Base-by-base conservation (phyloP, 2,329 filamentous ascomycete genomes). In the Fusarium sp. region DNA sequence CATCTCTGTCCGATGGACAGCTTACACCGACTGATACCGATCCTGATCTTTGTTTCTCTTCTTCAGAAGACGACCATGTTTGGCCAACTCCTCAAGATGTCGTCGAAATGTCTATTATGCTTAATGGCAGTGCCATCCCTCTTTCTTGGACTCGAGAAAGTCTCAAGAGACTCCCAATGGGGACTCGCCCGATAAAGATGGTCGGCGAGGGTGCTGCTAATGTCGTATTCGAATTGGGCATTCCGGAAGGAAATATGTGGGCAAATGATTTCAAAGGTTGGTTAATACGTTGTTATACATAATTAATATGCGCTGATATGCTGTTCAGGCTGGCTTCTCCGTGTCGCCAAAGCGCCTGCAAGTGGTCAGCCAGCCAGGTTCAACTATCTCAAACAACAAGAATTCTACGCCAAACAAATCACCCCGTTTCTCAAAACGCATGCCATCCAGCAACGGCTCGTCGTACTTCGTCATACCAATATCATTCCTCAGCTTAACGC, bases 201-300 rank as follows among this genome's bases (percentile, higher is more conserved):
- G 80, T 89, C 26, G 87, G 86, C 30, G 93, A 96, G 79, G 93
- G 93, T 27, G 90, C 92, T 27, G 92, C 93, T 57, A 95, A 96
- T 79, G 87, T 91, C 55, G 91, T 95, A 69, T 94, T 93, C 76
- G 86, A 86, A 72, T 85, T 92, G 60, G 81, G 83, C 48, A 66
- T 85, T 23, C 80, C 82, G 7, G 75, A 80, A 62, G 74, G 75
- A 61, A 72, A 79, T 57, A 67, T 77, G 40, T 70, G 79, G 44
- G 73, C 74, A 45, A 70, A 74, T 9, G 73, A 77, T 66, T 80
- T 80, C 72, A 80, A 75, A 76, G 81, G 78, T 85, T 79, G 66
- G 77, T 71, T 26, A 54, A 5, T 33, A 72, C 57, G 11, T 45
- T 35, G 23, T 20, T 17, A 55, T 38, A 46, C 27, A 64, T 42